Evolutionary conservation across 2,329 filamentous ascomycete species (phyloP).

Genomic region (Beauveria bassiana): DNA sequence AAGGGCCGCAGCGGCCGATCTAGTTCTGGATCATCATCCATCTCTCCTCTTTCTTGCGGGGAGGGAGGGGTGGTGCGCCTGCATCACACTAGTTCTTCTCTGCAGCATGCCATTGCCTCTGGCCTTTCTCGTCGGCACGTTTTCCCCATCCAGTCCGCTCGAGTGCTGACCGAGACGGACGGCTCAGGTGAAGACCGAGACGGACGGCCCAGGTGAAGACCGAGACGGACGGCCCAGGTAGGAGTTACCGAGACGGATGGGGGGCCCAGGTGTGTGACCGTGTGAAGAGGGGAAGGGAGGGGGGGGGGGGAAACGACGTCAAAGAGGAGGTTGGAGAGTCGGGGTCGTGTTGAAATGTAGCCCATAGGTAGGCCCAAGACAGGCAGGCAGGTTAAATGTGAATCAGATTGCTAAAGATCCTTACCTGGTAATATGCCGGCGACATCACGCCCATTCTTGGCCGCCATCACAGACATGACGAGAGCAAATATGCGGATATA

Average conservation of each 20-base stretch:
- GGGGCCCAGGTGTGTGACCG: no score
- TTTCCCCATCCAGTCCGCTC: neutral
- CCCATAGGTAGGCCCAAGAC: no score
- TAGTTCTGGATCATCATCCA: neutral
- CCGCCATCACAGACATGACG: neutral
- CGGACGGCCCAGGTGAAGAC: neutral
- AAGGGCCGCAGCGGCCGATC: conserved; percentile 1
- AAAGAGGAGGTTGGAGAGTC: neutral
- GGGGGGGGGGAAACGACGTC: neutral
- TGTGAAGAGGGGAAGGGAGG: no score
- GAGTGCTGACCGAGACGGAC: neutral
- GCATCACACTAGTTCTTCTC: neutral
- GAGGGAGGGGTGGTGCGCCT: neutral
- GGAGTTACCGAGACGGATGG: no score
- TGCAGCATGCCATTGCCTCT: neutral
- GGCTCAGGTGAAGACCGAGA: neutral
- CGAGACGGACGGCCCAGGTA: neutral
- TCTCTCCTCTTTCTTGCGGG: neutral
- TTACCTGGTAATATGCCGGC: neutral
- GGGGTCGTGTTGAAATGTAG: no score
- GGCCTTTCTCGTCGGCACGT: no score
- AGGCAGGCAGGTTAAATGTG: no score
- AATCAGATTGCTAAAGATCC: no score
- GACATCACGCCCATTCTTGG: neutral
- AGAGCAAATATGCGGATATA: neutral